phyloP scores from a whole-genome alignment of 2,329 filamentous ascomycete species.

The Hymenoscyphus linearis region DNA sequence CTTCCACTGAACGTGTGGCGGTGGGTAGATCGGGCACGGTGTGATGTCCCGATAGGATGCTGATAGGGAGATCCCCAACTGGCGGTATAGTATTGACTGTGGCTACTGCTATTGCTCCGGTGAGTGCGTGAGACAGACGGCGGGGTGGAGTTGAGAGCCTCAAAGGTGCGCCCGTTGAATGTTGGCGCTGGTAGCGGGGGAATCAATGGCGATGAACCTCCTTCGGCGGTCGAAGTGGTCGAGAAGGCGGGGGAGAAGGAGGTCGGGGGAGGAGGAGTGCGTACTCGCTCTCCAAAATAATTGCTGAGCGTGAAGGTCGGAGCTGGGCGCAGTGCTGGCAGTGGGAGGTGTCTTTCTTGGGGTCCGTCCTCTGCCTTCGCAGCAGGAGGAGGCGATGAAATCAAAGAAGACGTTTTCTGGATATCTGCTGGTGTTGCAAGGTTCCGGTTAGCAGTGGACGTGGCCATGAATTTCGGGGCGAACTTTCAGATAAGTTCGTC shows the following conservation, averaged over 20 bases:
- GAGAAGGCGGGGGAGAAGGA: slow-evolving; percentile 57
- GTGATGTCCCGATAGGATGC: slow-evolving; percentile 50
- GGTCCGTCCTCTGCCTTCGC: slow-evolving; percentile 55
- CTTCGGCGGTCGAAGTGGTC: slow-evolving; percentile 55
- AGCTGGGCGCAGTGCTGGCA: neutral
- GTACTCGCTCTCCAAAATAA: slow-evolving; percentile 2
- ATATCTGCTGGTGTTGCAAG: slow-evolving; percentile 18
- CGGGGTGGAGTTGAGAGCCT: slow-evolving; percentile 47
- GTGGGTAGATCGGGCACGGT: slow-evolving; percentile 16
- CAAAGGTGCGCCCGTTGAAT: slow-evolving; percentile 50
- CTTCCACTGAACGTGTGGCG: slow-evolving; percentile 51
- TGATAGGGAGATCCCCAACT: slow-evolving; percentile 93
- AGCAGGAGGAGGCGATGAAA: slow-evolving; percentile 49
- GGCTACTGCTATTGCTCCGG: slow-evolving; percentile 29
- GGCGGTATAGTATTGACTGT: slow-evolving; percentile 55
- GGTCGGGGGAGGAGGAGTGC: slow-evolving; percentile 31
- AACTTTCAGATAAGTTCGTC: neutral
- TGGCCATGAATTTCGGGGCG: neutral
- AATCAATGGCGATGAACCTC: slow-evolving; percentile 52
- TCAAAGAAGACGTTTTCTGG: slow-evolving; percentile 34
- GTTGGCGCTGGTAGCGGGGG: slow-evolving; percentile 54
- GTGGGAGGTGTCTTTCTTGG: slow-evolving; percentile 2
- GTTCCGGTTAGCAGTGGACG: slow-evolving; percentile 17
- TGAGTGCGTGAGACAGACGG: slow-evolving; percentile 29
- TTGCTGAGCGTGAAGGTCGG: neutral